phyloP scores from a whole-genome alignment of 2,329 filamentous ascomycete species.

The Epichloe coenophiala region DNA sequence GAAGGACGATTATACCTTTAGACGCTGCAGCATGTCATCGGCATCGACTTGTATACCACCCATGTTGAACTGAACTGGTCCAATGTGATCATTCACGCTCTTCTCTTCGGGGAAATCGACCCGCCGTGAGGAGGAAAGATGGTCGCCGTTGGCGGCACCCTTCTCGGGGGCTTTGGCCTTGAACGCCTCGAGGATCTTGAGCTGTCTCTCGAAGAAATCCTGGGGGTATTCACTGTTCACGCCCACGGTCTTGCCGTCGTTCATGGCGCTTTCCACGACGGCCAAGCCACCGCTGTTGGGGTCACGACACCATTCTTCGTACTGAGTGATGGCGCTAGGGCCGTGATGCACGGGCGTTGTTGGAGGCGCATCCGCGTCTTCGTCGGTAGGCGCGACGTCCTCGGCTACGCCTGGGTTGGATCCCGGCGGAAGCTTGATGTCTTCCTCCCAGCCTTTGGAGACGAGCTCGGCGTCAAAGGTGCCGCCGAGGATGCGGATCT shows the following conservation, averaged over 20 bases:
- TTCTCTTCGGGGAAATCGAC: slow-evolving; percentile 27
- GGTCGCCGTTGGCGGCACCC: slow-evolving; percentile 12
- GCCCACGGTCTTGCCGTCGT: slow-evolving; percentile 19
- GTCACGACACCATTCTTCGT: slow-evolving; percentile 68
- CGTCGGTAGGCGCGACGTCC: slow-evolving; percentile 11
- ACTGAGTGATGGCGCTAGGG: slow-evolving; percentile 51
- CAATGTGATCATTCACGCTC: slow-evolving; percentile 65
- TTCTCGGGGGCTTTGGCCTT: slow-evolving; percentile 42
- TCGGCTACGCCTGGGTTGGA: slow-evolving; percentile 11
- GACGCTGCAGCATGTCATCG: slow-evolving; percentile 77
- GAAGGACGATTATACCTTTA: slow-evolving; percentile 50
- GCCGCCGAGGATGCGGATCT: slow-evolving; percentile 83
- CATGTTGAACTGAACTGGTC: slow-evolving; percentile 95
- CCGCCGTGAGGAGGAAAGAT: slow-evolving; percentile 12
- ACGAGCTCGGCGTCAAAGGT: slow-evolving; percentile 84
- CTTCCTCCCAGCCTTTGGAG: slow-evolving; percentile 73
- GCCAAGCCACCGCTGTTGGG: slow-evolving; percentile 47
- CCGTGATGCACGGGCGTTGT: not conserved
- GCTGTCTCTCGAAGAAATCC: slow-evolving; percentile 60
- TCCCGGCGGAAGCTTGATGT: slow-evolving; percentile 48
- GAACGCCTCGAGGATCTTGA: slow-evolving; percentile 57
- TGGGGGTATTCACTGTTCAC: slow-evolving; percentile 51
- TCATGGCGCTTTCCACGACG: slow-evolving; percentile 26
- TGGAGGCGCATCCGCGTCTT: slow-evolving; percentile 9
- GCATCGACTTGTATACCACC: slow-evolving; percentile 93